Evolutionary conservation across 2,329 filamentous ascomycete genomes (phyloP).

Genomic region (Hypoxylon sp.): DNA sequence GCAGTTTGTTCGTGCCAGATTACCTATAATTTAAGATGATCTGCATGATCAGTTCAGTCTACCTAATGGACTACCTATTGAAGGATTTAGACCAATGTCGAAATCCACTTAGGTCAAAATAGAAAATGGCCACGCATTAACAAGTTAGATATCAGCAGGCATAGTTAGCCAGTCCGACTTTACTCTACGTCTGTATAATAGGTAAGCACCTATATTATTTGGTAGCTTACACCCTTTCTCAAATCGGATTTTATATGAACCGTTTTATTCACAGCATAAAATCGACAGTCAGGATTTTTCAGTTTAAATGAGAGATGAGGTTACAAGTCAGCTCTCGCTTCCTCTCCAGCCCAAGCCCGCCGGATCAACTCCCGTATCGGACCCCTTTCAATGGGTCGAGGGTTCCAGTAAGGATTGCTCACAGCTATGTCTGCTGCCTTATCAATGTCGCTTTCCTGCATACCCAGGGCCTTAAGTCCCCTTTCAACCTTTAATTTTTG

Average conservation of each 20-base stretch:
- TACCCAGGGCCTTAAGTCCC: slow-evolving; percentile 67
- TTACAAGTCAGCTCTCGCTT: slow-evolving; percentile 57
- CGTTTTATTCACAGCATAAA: not conserved
- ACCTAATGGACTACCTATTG: not conserved
- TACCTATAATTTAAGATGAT: not conserved
- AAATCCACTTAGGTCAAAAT: not conserved
- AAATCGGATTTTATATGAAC: not conserved
- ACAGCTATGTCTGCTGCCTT: slow-evolving; percentile 72
- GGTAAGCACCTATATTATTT: too few species aligned
- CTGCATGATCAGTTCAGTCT: too few species aligned
- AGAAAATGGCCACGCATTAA: not conserved
- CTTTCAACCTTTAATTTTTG: slow-evolving; percentile 67
- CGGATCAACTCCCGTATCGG: slow-evolving; percentile 70
- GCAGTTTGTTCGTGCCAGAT: not conserved
- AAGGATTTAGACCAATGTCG: not conserved
- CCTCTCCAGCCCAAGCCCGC: slow-evolving; percentile 73
- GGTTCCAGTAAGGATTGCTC: slow-evolving; percentile 72
- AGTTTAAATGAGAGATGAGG: too few species aligned
- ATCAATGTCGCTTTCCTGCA: slow-evolving; percentile 73
- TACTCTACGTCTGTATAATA: not conserved
- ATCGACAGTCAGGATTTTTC: too few species aligned
- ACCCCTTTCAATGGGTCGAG: slow-evolving; percentile 66
- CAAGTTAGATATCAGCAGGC: not conserved
- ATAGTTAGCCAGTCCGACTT: not conserved
- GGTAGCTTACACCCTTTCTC: not conserved